Conservation (phyloP, 176 grass and related monocot genomes). For the Tillandsia leiboldiana region DNA sequence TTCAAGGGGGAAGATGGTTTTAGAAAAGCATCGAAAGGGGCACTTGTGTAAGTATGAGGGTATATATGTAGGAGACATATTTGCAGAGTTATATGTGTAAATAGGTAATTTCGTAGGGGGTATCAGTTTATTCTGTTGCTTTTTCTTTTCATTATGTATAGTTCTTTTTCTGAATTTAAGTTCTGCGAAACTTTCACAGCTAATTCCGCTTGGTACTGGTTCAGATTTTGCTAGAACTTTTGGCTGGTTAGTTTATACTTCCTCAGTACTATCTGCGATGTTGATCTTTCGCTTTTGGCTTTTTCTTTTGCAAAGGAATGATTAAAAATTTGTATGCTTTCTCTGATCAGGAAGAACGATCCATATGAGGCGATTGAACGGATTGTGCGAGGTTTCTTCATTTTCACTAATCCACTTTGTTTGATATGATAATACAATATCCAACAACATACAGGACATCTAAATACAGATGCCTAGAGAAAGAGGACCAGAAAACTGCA, state of each 20-base stretch:
- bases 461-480: neutral
- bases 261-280: neutral
- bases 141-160: neutral
- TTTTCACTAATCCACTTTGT: neutral
- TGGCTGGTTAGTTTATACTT: slow-evolving; percentile 51
- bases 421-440: neutral
- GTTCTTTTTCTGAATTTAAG: neutral
- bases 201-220: slow-evolving; percentile 94
- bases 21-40: too few species aligned
- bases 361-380: slow-evolving; percentile 68
- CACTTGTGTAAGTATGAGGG: neutral
- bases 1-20: too few species aligned
- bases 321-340: slow-evolving; percentile 6
- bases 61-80: neutral
- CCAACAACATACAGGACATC: neutral
- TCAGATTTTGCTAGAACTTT: slow-evolving; percentile 97
- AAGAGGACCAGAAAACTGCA: too few species aligned
- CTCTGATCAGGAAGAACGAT: slow-evolving; percentile 71
- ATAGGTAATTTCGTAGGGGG: too few species aligned
- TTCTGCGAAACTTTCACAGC: slow-evolving; percentile 37
- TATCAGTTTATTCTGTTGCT: neutral
- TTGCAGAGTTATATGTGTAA: too few species aligned
- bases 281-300: neutral
- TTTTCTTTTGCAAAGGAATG: neutral
- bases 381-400: slow-evolving; percentile 61